phyloP scores from a whole-genome alignment of 139 green algal genomes.

The Chloropicon primus region DNA sequence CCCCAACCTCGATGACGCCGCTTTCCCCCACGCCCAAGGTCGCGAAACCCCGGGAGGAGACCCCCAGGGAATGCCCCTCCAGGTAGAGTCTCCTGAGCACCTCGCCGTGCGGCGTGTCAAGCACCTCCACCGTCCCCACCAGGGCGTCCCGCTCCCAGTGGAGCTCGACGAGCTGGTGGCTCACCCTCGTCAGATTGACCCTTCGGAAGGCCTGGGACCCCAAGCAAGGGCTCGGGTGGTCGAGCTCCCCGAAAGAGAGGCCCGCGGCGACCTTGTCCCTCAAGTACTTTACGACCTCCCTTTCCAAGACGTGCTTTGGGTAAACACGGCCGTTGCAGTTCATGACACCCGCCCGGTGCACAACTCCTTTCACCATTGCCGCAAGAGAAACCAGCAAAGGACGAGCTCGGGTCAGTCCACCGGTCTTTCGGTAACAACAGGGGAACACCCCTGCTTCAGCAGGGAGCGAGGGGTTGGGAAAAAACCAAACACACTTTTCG shows the following conservation, averaged over 20 bases:
- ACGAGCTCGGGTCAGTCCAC: neutral
- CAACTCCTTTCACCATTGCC: neutral
- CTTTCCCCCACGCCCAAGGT: too few species aligned
- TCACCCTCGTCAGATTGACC: neutral
- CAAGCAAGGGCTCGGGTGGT: neutral
- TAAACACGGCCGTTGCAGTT: neutral
- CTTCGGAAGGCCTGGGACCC: neutral
- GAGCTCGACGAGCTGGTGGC: neutral
- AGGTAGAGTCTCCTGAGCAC: neutral
- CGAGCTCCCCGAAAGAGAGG: neutral
- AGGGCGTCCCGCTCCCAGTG: neutral
- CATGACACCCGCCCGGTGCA: neutral
- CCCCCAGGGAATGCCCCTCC: neutral
- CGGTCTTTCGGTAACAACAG: too few species aligned
- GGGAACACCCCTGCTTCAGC: too few species aligned
- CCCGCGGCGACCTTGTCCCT: neutral
- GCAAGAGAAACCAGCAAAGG: neutral
- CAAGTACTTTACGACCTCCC: neutral
- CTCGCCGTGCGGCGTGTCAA: neutral
- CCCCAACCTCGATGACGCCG: too few species aligned
- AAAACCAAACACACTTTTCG: too few species aligned
- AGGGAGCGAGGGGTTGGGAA: too few species aligned
- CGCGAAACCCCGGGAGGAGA: neutral
- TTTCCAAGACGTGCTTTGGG: neutral
- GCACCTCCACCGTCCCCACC: neutral